Percentiles rank a stretch among this genome's conserved stretches.
phyloP scores from a whole-genome alignment of 2,329 filamentous ascomycete genomes.

The Coniochaeta hoffmannii region DNA sequence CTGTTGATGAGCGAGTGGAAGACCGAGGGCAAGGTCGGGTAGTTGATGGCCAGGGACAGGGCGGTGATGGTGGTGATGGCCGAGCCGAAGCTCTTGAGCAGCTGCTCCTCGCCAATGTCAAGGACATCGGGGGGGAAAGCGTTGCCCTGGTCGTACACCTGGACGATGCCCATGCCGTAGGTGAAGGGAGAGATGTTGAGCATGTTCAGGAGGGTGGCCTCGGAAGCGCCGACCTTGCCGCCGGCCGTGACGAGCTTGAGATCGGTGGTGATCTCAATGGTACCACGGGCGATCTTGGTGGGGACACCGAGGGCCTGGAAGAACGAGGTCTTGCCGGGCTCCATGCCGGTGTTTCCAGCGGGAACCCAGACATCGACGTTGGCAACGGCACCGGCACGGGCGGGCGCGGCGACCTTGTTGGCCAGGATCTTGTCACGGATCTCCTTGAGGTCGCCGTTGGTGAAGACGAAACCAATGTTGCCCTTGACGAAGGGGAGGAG shows the following conservation, averaged over 20 bases:
- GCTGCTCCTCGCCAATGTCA: conserved; percentile 91
- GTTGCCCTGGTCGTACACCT: conserved; percentile 98
- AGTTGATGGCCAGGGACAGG: conserved; percentile 88
- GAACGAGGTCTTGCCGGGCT: conserved; percentile 99
- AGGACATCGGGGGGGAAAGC: conserved; percentile 78
- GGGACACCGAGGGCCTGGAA: conserved; percentile 99
- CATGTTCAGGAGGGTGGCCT: conserved; percentile 99
- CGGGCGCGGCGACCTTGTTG: conserved; percentile 97
- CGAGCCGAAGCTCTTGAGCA: conserved; percentile 72
- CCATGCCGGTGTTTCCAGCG: conserved; percentile 99
- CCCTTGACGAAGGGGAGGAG: conserved; percentile 93
- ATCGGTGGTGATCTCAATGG: conserved; percentile 98
- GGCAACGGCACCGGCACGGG: conserved; percentile 94
- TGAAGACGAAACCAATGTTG: conserved; percentile 99
- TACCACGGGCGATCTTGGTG: conserved; percentile 99
- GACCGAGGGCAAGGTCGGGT: conserved; percentile 92
- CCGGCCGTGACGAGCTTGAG: conserved; percentile 95
- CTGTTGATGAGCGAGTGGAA: conserved; percentile 94
- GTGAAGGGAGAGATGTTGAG: conserved; percentile 99
- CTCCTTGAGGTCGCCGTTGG: conserved; percentile 88
- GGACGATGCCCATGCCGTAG: conserved; percentile 92
- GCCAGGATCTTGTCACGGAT: conserved; percentile 88
- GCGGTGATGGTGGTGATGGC: conserved; percentile 82
- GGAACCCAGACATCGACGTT: conserved; percentile 91
- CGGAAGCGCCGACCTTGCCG: conserved; percentile 93